Evolutionary conservation across 352 stramenopile species (phyloP).

Genomic region (Pythium sp.): DNA sequence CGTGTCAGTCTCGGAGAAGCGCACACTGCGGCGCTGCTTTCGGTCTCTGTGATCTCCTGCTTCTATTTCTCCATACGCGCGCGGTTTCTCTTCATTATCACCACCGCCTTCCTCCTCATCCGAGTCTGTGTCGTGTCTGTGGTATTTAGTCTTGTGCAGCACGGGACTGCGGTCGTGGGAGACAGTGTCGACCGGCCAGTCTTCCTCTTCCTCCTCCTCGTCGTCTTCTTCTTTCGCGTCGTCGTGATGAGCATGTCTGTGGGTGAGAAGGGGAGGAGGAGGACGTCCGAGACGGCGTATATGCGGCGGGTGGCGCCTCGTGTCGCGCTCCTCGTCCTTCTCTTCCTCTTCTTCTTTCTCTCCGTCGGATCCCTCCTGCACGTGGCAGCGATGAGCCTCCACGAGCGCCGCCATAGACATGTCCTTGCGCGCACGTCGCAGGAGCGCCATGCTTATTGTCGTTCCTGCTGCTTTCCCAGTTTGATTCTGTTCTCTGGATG

Average conservation of each 20-base stretch:
- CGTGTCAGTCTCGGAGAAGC: constrained; percentile 18
- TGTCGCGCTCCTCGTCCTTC: neutral
- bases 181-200: neutral
- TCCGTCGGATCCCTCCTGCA: constrained; percentile 5
- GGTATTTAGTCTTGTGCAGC: neutral
- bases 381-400: constrained; percentile 16
- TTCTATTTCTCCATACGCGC: neutral
- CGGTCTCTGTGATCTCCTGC: neutral
- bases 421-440: constrained; percentile 24
- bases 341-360: neutral
- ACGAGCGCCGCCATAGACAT: constrained; percentile 26
- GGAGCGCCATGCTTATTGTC: constrained; percentile 9
- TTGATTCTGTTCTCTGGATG: constrained; percentile 4
- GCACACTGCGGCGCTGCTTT: constrained; percentile 7
- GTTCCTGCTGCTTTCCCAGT: constrained; percentile 19
- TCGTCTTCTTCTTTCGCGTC: neutral
- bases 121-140: constrained; percentile 6
- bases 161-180: neutral
- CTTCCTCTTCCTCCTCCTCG: constrained; percentile 5
- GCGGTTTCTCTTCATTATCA: neutral
- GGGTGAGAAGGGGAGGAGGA: neutral
- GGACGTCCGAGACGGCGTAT: neutral
- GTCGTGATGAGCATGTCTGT: neutral
- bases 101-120: neutral
- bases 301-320: neutral